These are phyloP conservation scores for Capsicum chinense DNA, from an alignment of 257 asterid genomes.

Conservation along the genomic window DNA sequence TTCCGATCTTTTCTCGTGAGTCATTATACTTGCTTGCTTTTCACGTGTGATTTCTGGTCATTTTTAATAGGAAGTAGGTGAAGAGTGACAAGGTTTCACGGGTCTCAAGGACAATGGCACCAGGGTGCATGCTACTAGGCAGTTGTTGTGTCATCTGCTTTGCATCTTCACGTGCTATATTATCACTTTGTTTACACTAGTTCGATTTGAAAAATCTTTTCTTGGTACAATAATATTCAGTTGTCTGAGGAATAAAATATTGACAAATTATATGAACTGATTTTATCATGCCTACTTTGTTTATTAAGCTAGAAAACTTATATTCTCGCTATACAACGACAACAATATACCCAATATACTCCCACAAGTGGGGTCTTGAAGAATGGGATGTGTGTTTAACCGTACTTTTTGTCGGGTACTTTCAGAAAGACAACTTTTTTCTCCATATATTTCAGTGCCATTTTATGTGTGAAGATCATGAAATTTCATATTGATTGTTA, in stretches of 20 bases:
- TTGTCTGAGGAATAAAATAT: not conserved
- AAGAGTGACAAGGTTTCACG: not conserved
- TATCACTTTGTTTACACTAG: not conserved
- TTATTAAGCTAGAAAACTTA: not conserved
- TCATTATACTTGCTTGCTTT: not conserved
- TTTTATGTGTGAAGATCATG: conserved; percentile 1
- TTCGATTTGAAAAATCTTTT: conserved; percentile 12
- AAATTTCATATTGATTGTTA: not conserved
- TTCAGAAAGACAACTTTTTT: not conserved
- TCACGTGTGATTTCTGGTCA: not conserved
- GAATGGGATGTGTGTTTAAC: too few relatives aligned
- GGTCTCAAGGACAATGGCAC: conserved; percentile 21
- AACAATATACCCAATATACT: too few relatives aligned
- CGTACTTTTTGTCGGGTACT: too few relatives aligned
- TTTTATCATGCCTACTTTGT: not conserved
- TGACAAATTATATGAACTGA: not conserved
- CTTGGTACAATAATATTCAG: not conserved
- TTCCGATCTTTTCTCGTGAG: not conserved
- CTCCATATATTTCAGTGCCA: not conserved
- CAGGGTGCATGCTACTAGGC: not conserved
- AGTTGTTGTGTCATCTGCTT: not conserved
- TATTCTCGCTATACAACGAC: not conserved
- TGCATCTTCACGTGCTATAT: conserved; percentile 10
- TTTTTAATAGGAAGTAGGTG: not conserved
- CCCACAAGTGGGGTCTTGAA: too few relatives aligned